Evolutionary conservation across 2,329 filamentous ascomycete species (phyloP).

Genomic region (Neocatenulostroma microsporum): DNA sequence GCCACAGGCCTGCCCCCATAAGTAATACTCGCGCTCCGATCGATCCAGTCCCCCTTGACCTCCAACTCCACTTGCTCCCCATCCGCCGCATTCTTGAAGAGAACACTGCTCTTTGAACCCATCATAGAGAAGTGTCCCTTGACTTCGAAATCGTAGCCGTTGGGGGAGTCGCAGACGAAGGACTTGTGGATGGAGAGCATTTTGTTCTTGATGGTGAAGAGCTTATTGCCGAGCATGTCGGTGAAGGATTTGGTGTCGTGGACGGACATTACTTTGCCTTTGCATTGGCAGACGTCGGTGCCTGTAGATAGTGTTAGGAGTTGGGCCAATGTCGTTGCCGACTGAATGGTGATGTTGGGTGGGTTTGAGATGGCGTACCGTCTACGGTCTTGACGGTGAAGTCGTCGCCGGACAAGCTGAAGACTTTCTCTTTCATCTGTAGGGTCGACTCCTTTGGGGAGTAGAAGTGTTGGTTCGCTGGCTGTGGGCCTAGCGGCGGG

Average conservation of each 20-base stretch:
- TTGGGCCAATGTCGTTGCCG: too few species aligned
- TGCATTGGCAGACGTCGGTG: slow-evolving; percentile 47
- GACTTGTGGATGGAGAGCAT: slow-evolving; percentile 45
- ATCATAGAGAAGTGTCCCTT: slow-evolving; percentile 48
- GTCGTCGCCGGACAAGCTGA: slow-evolving; percentile 56
- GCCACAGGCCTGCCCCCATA: slow-evolving; percentile 47
- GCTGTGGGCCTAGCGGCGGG: slow-evolving; percentile 26
- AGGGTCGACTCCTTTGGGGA: slow-evolving; percentile 37
- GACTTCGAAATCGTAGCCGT: slow-evolving; percentile 21
- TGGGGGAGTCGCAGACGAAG: slow-evolving; percentile 39
- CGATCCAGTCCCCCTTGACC: slow-evolving; percentile 57
- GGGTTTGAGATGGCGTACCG: too few species aligned
- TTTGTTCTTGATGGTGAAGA: slow-evolving; percentile 54
- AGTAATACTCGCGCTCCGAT: slow-evolving; percentile 51
- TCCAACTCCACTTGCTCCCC: slow-evolving; percentile 41
- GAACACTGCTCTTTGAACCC: slow-evolving; percentile 48
- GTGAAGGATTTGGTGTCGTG: slow-evolving; percentile 50
- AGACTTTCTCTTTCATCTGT: slow-evolving; percentile 53
- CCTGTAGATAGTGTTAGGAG: too few species aligned
- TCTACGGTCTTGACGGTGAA: slow-evolving; percentile 54
- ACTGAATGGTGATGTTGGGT: too few species aligned
- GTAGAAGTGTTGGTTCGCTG: slow-evolving; percentile 20
- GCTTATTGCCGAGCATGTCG: slow-evolving; percentile 46
- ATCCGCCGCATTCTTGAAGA: slow-evolving; percentile 46
- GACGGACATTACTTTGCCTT: slow-evolving; percentile 48